Evolutionary conservation across 2,329 filamentous ascomycete genomes (phyloP), one percentile per base, ranked within the genome.

Genomic region (Cladosporium sp.): DNA sequence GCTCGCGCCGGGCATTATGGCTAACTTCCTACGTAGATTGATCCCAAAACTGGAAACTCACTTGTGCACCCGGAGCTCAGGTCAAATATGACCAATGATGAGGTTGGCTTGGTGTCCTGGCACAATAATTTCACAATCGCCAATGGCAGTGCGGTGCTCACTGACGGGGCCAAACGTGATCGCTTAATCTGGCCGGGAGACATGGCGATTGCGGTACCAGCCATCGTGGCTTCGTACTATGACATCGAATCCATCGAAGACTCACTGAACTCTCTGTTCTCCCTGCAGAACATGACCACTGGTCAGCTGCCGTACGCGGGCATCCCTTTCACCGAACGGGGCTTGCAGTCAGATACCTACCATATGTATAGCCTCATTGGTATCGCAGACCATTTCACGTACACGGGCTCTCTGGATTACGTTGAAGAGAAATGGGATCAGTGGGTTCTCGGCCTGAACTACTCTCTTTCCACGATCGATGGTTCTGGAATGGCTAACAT

Each of bases 321-420:
- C 2, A 57, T 61, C 13, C 63, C 63, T 0, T 72, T 72, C 57
- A 60, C 58, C 53, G 59, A 63, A 25, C 44, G 52, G 19, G 35
- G 49, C 15, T 35, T 49, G 4, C 59, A 56, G 24, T 77, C 75
- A 10, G 80, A 79, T 61, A 85, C 83, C 0, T 85, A 85, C 62
- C 82, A 85, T 61, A 66, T 80, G 4, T 78, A 80, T 64, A 78
- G 72, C 2, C 62, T 80, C 53, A 75, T 78, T 19, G 77, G 75
- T 13, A 70, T 78, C 0, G 72, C 73, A 1, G 75, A 78, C 58
- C 74, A 77, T 52, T 77, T 77, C 49, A 50, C 65, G 15, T 66
- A 61, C 59, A 61, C 74, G 48, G 76, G 74, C 4, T 71, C 80
- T 36, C 64, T 71, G 1, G 60, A 63, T 1, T 80, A 75, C 62